Evolutionary conservation across 139 green algal genomes (phyloP).

Genomic region (Chara braunii): DNA sequence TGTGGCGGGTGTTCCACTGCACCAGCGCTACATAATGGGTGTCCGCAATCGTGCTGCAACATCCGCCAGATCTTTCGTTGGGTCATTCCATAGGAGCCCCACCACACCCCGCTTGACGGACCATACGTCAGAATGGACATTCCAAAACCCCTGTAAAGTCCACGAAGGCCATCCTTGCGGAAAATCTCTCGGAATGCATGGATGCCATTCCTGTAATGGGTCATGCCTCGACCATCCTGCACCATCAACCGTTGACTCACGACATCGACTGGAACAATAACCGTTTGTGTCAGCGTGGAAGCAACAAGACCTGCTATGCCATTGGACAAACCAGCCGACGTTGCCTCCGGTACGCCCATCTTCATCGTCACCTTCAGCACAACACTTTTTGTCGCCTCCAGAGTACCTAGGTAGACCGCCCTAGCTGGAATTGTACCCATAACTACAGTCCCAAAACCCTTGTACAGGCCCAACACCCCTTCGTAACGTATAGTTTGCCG

Average conservation of each 20-base stretch:
- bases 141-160: slow-evolving; percentile 85
- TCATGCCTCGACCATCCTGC: slow-evolving; percentile 14
- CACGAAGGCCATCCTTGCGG: slow-evolving; percentile 65
- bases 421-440: slow-evolving; percentile 39
- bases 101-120: slow-evolving; percentile 66
- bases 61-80: slow-evolving; percentile 78
- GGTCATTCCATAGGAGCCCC: slow-evolving; percentile 75
- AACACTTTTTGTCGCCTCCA: slow-evolving; percentile 61
- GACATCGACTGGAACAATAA: slow-evolving; percentile 87
- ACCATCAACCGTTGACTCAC: slow-evolving; percentile 57
- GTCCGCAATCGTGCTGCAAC: background rate
- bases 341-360: slow-evolving; percentile 35
- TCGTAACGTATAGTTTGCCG: slow-evolving; percentile 60
- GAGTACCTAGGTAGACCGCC: slow-evolving; percentile 62
- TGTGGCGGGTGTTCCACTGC: background rate
- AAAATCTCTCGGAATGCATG: slow-evolving; percentile 68
- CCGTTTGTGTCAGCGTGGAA: slow-evolving; percentile 62
- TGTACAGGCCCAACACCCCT: slow-evolving; percentile 76
- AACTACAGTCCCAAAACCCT: slow-evolving; percentile 45
- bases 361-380: slow-evolving; percentile 38
- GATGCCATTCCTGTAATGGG: slow-evolving; percentile 45
- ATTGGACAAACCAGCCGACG: slow-evolving; percentile 39
- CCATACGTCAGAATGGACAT: slow-evolving; percentile 74
- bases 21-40: background rate
- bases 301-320: slow-evolving; percentile 56